Base-by-base conservation (phyloP, 106 monocot genomes). In the Alisma plantagoaquatica region DNA sequence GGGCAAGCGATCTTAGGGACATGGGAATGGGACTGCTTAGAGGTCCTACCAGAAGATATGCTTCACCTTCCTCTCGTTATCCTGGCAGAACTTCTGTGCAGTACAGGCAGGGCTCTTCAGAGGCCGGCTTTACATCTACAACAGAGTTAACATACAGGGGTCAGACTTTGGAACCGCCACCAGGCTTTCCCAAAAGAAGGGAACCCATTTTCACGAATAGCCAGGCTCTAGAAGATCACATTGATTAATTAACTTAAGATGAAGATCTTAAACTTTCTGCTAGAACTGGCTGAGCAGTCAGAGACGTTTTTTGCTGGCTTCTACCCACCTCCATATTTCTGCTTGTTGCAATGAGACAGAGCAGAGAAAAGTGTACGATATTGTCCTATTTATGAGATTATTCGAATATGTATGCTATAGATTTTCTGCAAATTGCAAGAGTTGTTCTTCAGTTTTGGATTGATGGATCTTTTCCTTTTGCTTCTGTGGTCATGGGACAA, bases 111-210 rank as follows among this genome's bases (percentile, higher is more conserved):
- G 43, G 4, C 47, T 46, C 83, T 43, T 47, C 71, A 1, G 88
- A 88, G 49, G 55, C 84, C 43, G 62, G 66, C 27, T 72, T 74
- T 41, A 68, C 70, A 66, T 69, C 62, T 19, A 26, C 49, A 41
- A 19, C 62, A 3, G 83, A 91, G 24, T 47, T 96, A 59, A 88
- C 73, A 47, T 88, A 63, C 66, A 66, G 86, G 46, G 86, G 69
- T 10, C 6, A 14, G 1, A 71, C 59, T 30, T 62, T 19, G 38
- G 41, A 75, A 11, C 87, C 83, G 15, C 29, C 77, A 29, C 25
- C 77, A 9, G 87, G 77, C 4, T 84, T 96, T 53, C 60, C 75
- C 22, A 70, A 72, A 57, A 75, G 86, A 59, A 84, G 94, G 47
- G 94, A 96, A 8, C 27, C 56, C 9, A 65, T 84, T 62, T 84